Conservation (phyloP, 495 filamentous ascomycete genomes). For the Annulohypoxylon moriforme region DNA sequence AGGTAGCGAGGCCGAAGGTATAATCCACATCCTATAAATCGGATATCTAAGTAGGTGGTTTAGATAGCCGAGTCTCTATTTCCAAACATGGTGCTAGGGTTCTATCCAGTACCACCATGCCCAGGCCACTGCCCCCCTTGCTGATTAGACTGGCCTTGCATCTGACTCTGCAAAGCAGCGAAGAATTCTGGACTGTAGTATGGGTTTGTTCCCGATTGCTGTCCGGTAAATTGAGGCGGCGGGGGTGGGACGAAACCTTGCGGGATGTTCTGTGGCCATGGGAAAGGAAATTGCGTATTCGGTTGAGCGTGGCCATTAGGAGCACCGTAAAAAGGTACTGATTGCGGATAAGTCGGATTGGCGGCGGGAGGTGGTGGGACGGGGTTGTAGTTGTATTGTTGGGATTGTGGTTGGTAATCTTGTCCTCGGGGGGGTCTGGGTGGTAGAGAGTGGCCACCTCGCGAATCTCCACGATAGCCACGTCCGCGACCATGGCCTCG, state of each 20-base stretch:
- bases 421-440: constrained; percentile 47
- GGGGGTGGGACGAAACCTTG: constrained; percentile 46
- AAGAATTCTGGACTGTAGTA: constrained; percentile 77
- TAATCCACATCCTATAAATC: background rate
- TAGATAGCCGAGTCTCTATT: background rate
- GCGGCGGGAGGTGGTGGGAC: constrained; percentile 27
- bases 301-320: constrained; percentile 38
- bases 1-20: background rate
- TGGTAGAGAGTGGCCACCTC: constrained; percentile 51
- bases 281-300: constrained; percentile 33
- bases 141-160: constrained; percentile 57
- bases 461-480: constrained; percentile 48
- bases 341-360: constrained; percentile 29
- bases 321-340: constrained; percentile 38
- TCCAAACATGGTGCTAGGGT: background rate
- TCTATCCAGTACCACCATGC: constrained; percentile 37
- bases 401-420: constrained; percentile 44
- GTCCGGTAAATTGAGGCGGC: constrained; percentile 43
- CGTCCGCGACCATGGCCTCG: constrained; percentile 59
- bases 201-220: constrained; percentile 32
- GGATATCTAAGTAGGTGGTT: background rate
- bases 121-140: constrained; percentile 48
- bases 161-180: constrained; percentile 54
- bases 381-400: constrained; percentile 39
- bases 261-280: constrained; percentile 43